Conservation (phyloP, 2,329 filamentous ascomycete species). For the Stagonosporopsis vannaccii region DNA sequence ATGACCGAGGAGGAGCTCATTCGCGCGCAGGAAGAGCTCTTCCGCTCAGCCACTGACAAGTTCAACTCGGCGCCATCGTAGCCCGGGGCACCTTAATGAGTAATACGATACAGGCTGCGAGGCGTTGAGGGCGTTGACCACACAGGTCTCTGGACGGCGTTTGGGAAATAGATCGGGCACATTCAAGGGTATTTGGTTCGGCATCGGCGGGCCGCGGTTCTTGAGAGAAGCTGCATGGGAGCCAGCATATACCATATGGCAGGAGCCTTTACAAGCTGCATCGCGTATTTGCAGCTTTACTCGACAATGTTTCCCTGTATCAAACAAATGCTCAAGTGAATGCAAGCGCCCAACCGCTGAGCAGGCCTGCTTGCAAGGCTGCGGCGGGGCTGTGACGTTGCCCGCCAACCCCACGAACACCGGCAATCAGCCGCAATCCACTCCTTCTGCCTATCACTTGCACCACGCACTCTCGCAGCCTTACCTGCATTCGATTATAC, state of each 20-base stretch:
- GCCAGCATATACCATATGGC: slow-evolving; percentile 6
- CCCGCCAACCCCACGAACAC: slow-evolving; percentile 34
- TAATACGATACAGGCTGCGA: slow-evolving; percentile 23
- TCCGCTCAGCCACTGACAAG: slow-evolving; percentile 79
- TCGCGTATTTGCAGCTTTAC: background rate
- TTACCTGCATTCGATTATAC: slow-evolving; percentile 18
- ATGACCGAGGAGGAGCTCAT: slow-evolving; percentile 90
- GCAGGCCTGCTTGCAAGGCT: background rate
- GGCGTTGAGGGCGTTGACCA: slow-evolving; percentile 37
- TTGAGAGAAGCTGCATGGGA: slow-evolving; percentile 3
- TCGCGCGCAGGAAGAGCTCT: slow-evolving; percentile 88
- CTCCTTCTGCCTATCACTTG: slow-evolving; percentile 24
- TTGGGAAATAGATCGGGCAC: slow-evolving; percentile 30
- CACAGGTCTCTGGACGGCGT: slow-evolving; percentile 27
- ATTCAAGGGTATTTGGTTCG: slow-evolving; percentile 18
- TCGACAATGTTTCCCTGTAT: background rate
- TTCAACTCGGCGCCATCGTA: slow-evolving; percentile 64
- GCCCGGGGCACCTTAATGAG: slow-evolving; percentile 17
- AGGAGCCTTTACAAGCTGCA: slow-evolving; percentile 2
- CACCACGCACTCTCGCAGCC: slow-evolving; percentile 11
- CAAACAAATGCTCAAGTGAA: background rate
- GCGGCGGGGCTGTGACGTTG: slow-evolving; percentile 31
- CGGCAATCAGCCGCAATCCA: slow-evolving; percentile 38
- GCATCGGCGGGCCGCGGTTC: slow-evolving; percentile 7
- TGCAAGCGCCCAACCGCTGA: background rate